Evolutionary conservation across 768 basidiomycete genomes (phyloP).

Genomic region (Tremella yokohamensis): DNA sequence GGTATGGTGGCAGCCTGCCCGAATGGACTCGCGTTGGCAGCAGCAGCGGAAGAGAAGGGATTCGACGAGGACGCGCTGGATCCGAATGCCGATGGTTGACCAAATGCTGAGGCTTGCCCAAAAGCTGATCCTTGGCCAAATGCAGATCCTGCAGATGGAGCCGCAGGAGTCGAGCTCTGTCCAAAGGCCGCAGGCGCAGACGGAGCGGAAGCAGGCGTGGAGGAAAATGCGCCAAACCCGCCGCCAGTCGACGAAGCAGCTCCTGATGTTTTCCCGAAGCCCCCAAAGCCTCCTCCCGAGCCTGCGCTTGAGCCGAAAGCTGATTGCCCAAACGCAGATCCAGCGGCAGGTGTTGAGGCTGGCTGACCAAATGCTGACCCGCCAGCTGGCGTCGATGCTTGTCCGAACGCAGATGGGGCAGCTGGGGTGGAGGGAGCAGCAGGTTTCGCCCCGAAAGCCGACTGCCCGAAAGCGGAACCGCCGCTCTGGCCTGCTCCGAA

Average conservation of each 20-base stretch:
- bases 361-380: conserved; percentile 7
- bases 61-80: conserved; percentile 17
- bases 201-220: not conserved
- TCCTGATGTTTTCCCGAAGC: conserved; percentile 1
- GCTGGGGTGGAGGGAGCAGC: conserved; percentile 1
- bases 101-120: conserved; percentile 8
- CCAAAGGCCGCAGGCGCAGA: not conserved
- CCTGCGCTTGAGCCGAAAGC: conserved; percentile 1
- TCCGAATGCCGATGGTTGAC: conserved; percentile 27
- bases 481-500: conserved; percentile 8
- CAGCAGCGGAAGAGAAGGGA: conserved; percentile 12
- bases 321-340: conserved; percentile 47
- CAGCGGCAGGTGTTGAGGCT: not conserved
- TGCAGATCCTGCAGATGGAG: conserved; percentile 16
- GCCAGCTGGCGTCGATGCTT: not conserved
- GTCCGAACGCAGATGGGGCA: too few relatives aligned
- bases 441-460: conserved; percentile 13
- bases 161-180: conserved; percentile 5
- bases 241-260: not conserved
- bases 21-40: not conserved
- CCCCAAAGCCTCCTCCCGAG: conserved; percentile 6
- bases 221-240: not conserved
- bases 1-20: conserved; percentile 5
- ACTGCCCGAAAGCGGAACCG: conserved; percentile 15
- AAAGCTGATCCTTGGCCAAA: conserved; percentile 10